Evolutionary conservation across 305 asterid genomes (phyloP).

Genomic region (Stenogyne calaminthoides): DNA sequence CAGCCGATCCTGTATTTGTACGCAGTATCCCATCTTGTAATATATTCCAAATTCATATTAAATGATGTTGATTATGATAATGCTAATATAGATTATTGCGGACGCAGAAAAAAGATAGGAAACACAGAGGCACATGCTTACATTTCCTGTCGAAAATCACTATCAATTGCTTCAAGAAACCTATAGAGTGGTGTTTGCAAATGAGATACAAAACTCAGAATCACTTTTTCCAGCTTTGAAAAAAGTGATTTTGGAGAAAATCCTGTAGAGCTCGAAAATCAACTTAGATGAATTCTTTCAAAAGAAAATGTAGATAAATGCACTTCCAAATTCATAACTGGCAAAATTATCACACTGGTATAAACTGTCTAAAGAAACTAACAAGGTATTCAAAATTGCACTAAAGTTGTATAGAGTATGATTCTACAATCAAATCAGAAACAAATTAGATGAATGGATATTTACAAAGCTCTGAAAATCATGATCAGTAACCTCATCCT

Average conservation of each 20-base stretch:
- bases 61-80: background rate
- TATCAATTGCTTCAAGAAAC: too few species aligned
- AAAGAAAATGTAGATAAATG: background rate
- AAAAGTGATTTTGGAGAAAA: too few species aligned
- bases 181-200: too few species aligned
- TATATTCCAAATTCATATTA: background rate
- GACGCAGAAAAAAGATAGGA: conserved; percentile 20
- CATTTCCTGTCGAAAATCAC: background rate
- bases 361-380: conserved; percentile 1
- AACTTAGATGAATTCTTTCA: background rate
- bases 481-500: conserved; percentile 33
- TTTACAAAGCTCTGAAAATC: conserved; percentile 41
- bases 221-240: too few species aligned
- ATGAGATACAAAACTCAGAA: too few species aligned
- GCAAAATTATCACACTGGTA: background rate
- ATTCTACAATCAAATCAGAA: conserved; percentile 29
- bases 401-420: conserved; percentile 5
- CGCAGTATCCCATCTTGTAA: background rate
- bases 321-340: background rate
- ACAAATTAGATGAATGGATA: conserved; percentile 37
- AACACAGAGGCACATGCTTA: conserved; percentile 29
- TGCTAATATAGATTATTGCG: background rate
- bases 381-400: conserved; percentile 14
- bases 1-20: background rate
- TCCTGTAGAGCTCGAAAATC: background rate